These are phyloP conservation scores for Penicillium pulvis DNA, from an alignment of 495 filamentous ascomycete species.

Conservation along the genomic window DNA sequence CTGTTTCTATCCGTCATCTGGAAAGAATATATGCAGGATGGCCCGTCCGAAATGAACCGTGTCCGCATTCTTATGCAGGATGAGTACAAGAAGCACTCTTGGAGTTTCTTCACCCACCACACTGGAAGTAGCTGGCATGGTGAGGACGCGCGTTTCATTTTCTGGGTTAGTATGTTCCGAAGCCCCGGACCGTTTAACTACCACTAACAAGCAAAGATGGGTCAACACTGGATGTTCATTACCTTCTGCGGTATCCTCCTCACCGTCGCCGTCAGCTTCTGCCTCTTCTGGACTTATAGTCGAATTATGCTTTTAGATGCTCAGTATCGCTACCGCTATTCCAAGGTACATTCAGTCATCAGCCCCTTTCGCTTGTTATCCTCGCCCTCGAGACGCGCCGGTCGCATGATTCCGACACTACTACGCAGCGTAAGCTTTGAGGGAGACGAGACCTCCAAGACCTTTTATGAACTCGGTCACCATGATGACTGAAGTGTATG, in stretches of 20 bases:
- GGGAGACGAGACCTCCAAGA: conserved; percentile 45
- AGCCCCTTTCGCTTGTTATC: conserved; percentile 27
- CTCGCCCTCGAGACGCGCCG: conserved; percentile 38
- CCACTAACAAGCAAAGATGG: conserved; percentile 49
- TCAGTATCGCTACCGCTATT: conserved; percentile 47
- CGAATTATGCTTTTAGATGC: conserved; percentile 47
- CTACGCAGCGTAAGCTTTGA: conserved; percentile 47
- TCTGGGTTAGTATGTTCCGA: conserved; percentile 58
- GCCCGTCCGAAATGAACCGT: conserved; percentile 40
- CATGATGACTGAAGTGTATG: conserved; percentile 37
- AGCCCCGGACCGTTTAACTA: neutral
- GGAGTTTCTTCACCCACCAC: conserved; percentile 79
- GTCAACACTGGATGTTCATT: conserved; percentile 71
- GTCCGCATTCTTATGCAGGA: conserved; percentile 61
- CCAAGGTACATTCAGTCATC: conserved; percentile 35
- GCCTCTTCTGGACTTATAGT: conserved; percentile 58
- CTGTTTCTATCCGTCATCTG: conserved; percentile 83
- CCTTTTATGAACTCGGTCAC: conserved; percentile 45
- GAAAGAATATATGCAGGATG: conserved; percentile 67
- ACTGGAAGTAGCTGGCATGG: conserved; percentile 77
- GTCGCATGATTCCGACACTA: conserved; percentile 37
- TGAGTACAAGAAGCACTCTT: conserved; percentile 69
- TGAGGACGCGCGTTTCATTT: conserved; percentile 72
- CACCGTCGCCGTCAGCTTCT: conserved; percentile 56
- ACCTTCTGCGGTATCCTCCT: conserved; percentile 66